Evolutionary conservation across 1,284 basidiomycete species (phyloP).

Genomic region (Trichosporon sp.): DNA sequence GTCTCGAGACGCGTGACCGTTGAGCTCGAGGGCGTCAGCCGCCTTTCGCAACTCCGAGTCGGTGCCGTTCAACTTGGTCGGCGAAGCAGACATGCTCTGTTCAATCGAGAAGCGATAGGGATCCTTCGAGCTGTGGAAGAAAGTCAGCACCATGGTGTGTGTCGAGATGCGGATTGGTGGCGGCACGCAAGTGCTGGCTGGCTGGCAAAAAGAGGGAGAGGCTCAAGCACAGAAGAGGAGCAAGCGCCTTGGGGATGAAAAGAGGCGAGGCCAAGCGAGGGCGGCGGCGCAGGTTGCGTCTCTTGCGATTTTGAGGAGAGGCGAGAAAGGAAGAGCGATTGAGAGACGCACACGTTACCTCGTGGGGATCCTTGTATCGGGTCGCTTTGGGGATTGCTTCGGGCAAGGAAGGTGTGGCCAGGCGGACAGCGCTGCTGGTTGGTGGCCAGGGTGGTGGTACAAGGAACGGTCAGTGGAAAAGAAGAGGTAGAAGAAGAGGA

Average conservation of each 20-base stretch:
- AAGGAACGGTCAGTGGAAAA: neutral
- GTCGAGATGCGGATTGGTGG: neutral
- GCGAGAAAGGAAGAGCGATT: neutral
- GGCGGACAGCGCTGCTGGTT: constrained; percentile 3
- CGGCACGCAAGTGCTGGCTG: neutral
- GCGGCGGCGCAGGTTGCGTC: neutral
- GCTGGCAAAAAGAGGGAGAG: constrained; percentile 3
- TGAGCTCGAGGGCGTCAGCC: constrained; percentile 20
- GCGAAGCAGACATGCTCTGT: constrained; percentile 32
- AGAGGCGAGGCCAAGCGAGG: neutral
- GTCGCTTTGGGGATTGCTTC: neutral
- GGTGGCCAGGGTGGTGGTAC: neutral
- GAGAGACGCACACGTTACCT: neutral
- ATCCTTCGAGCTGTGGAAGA: constrained; percentile 13
- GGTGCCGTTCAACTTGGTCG: constrained; percentile 27
- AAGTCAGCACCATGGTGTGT: neutral
- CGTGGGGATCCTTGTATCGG: neutral
- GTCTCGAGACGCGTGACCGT: constrained; percentile 40
- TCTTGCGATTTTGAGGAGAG: neutral
- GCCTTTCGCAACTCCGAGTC: constrained; percentile 23
- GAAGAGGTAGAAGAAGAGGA: neutral
- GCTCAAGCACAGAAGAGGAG: neutral
- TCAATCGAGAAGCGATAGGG: constrained; percentile 8
- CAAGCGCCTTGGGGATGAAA: constrained; percentile 10
- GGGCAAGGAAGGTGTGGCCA: constrained; percentile 4